phyloP scores from a whole-genome alignment of 331 rosid species.

The Pyracantha coccinea region DNA sequence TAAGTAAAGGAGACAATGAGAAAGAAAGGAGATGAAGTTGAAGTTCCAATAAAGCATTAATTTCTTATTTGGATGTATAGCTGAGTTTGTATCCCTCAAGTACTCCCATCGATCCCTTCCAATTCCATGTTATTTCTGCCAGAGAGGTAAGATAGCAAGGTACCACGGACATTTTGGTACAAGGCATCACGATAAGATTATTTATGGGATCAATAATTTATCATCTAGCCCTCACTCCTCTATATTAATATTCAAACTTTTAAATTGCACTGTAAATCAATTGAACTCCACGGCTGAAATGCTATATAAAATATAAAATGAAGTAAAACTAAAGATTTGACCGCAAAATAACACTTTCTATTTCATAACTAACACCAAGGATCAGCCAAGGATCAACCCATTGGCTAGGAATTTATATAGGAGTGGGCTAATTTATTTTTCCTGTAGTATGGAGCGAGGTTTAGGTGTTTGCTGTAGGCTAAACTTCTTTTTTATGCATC shows the following conservation, averaged over 20 bases:
- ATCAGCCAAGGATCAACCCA: too few species aligned
- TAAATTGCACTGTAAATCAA: neutral
- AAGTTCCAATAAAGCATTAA: neutral
- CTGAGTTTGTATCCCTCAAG: neutral
- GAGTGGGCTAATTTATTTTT: too few species aligned
- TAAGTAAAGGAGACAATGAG: neutral
- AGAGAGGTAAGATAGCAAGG: neutral
- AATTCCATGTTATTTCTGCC: neutral
- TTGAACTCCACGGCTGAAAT: too few species aligned
- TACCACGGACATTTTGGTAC: neutral
- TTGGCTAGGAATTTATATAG: too few species aligned
- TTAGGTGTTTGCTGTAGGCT: too few species aligned
- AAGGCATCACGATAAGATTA: neutral
- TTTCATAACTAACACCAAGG: neutral
- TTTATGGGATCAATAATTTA: neutral
- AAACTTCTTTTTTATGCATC: neutral
- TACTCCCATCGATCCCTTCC: neutral
- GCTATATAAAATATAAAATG: too few species aligned
- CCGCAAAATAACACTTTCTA: neutral
- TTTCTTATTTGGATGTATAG: neutral
- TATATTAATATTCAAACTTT: neutral
- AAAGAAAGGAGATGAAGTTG: neutral
- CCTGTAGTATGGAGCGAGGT: too few species aligned
- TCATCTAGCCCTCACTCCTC: neutral
- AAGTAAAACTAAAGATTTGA: neutral